phyloP scores from a whole-genome alignment of 2,329 filamentous ascomycete genomes.

The Gaeumannomyces tritici region DNA sequence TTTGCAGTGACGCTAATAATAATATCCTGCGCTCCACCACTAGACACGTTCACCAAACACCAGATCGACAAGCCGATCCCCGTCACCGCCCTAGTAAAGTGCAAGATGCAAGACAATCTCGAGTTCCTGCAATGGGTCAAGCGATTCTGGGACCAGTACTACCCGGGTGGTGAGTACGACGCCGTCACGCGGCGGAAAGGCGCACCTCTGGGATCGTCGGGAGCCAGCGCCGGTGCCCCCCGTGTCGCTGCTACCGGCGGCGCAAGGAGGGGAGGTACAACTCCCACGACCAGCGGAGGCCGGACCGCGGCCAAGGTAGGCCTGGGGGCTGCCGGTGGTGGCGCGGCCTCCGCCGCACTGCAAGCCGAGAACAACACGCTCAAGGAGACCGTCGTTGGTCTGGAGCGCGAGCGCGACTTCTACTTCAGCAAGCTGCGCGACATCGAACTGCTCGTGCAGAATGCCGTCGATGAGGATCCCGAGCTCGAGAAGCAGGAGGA shows the following conservation, averaged over 20 bases:
- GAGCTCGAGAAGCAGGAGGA: conserved; percentile 92
- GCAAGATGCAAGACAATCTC: conserved; percentile 99
- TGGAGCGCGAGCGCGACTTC: conserved; percentile 95
- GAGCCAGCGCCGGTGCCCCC: conserved; percentile 35
- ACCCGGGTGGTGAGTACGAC: conserved; percentile 94
- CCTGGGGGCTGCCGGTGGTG: conserved; percentile 32
- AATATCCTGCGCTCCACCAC: neutral
- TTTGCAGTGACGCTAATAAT: conserved; percentile 1
- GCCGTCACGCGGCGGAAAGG: conserved; percentile 78
- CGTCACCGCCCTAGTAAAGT: conserved; percentile 84
- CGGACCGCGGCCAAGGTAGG: conserved; percentile 33
- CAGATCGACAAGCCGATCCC: conserved; percentile 80
- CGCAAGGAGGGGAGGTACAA: conserved; percentile 47
- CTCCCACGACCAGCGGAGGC: conserved; percentile 45
- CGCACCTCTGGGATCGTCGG: conserved; percentile 43
- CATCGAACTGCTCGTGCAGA: conserved; percentile 90
- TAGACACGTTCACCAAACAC: conserved; percentile 79
- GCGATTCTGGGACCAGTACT: conserved; percentile 96
- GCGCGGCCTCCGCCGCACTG: conserved; percentile 60
- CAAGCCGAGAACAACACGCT: conserved; percentile 78
- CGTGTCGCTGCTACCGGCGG: conserved; percentile 37
- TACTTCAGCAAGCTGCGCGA: conserved; percentile 98
- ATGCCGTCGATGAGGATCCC: conserved; percentile 83
- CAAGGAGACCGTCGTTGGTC: conserved; percentile 88
- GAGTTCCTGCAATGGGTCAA: conserved; percentile 98